Evolutionary conservation across 176 grass and related monocot species (phyloP), one percentile per base, ranked within the genome.

Genomic region (Areca catechu): DNA sequence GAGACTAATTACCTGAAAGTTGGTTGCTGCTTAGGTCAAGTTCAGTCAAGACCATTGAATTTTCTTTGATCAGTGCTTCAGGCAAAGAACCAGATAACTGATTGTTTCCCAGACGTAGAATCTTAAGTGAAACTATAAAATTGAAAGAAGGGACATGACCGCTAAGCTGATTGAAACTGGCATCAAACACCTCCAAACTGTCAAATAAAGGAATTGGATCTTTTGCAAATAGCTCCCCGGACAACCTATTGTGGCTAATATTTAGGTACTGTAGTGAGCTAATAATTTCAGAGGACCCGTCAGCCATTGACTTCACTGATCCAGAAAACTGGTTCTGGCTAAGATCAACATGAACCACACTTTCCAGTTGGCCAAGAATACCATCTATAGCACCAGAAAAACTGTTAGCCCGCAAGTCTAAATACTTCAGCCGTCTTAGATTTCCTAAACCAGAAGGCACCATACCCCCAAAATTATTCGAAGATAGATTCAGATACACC

Each of bases 11-110:
- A 96, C 92, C 92, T 82, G 75, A 75, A 55, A 96, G 83, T 68
- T 88, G 80, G 69, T 96, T 96, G 73, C 79, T 77, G 75, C 92
- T 96, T 20, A 90, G 71, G 54, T 96, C 92, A 61, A 96, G 80
- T 68, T 96, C 86, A 53, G 71, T 71, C 56, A 96, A 74, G 30
- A 90, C 83, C 74, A 96, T 76, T 66, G 92, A 96, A 51, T 84
- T 84, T 24, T 89, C 86, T 57, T 61, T 80, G 53, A 96, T 81
- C 24, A 96, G 75, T 24, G 80, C 80, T 76, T 89, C 83, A 6
- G 92, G 92, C 18, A 96, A 71, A 67, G 86, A 90, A 20, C 86
- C 92, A 25, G 72, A 82, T 53, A 96, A 83, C 50, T 60, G 69
- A 50, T 96, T 96, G 70, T 80, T 84, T 60, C 85, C 72, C 62